Evolutionary conservation across 1,284 basidiomycete species (phyloP).

Genomic region (Malassezia furfur): DNA sequence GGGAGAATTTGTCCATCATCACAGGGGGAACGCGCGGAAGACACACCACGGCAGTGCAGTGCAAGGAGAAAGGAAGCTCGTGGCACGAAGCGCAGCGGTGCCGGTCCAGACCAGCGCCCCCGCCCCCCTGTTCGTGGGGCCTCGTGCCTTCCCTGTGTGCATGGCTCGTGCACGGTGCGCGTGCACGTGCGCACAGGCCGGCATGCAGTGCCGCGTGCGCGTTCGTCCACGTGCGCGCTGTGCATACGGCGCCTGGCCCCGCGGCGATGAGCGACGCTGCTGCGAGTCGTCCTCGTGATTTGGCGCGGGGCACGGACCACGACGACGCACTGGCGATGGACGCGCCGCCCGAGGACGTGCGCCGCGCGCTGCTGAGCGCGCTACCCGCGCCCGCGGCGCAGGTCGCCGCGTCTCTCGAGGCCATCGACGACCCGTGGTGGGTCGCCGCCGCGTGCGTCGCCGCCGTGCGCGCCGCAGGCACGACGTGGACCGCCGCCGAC

Average conservation of each 20-base stretch:
- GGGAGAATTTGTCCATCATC: constrained; percentile 6
- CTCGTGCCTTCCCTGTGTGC: neutral
- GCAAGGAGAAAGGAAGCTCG: neutral
- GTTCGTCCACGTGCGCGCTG: neutral
- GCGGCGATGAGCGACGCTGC: neutral
- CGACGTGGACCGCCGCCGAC: constrained; percentile 9
- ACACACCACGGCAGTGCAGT: neutral
- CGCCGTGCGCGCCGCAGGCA: constrained; percentile 8
- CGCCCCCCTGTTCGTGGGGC: neutral
- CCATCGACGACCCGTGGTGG: constrained; percentile 13
- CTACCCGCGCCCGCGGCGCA: constrained; percentile 6
- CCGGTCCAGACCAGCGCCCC: too few relatives aligned
- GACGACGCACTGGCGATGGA: neutral
- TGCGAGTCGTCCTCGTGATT: neutral
- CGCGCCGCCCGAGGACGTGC: neutral
- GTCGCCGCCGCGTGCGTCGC: constrained; percentile 8
- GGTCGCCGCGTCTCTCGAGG: neutral
- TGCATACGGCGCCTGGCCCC: neutral
- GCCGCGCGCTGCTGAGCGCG: neutral
- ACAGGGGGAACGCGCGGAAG: too few relatives aligned
- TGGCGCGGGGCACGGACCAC: neutral
- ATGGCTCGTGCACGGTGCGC: constrained; percentile 9
- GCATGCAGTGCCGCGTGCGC: neutral
- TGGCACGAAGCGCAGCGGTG: too few relatives aligned
- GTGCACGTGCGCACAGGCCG: constrained; percentile 11